Evolutionary conservation across 441 rosid genomes (phyloP), one percentile per base, ranked within the genome.

Genomic region (Populus trichocarpa): DNA sequence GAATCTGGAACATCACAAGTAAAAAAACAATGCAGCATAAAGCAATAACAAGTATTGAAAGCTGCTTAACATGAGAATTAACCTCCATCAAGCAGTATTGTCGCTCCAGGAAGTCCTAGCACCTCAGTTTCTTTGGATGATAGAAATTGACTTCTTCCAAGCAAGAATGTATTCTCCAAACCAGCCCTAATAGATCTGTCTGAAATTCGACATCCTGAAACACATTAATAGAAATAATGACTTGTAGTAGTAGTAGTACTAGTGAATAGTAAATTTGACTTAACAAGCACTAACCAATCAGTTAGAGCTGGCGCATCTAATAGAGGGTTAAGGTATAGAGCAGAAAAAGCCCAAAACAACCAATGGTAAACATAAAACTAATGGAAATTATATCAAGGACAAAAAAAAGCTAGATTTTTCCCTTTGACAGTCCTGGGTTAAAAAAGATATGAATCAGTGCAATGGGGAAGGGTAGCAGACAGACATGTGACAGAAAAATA

Each of bases 11-110:
- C 26, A 71, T 53, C 53, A 50, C 23, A 57, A 69, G 26, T 50
- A 38, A 40, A 59, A 59, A 10, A 71, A 42, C 26, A 28, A 74
- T 74, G 66, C 57, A 46, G 57, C 57, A 46, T 46, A 46, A 11
- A 14, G 57, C 57, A 46, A 14, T 14, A 46, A 46, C 6, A 13
- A 46, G 20, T 14, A 46, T 46, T 46, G 18, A 46, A 46, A 46
- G 57, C 20, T 46, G 57, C 2, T 46, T 46, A 66, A 50, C 35
- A 68, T 16, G 10, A 26, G 65, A 46, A 71, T 67, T 59, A 72
- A 95, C 97, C 97, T 90, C 97, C 99, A 88, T 96, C 99, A 26
- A 94, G 88, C 78, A 94, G 86, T 80, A 94, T 72, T 42, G 92
- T 89, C 6, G 89, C 89, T 84, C 93, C 92, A 1, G 86, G 82